Percentiles rank a stretch among this genome's conserved stretches.
These are phyloP conservation scores for Ramalina peruviana DNA, from an alignment of 495 filamentous ascomycete genomes.

Conservation along the genomic window DNA sequence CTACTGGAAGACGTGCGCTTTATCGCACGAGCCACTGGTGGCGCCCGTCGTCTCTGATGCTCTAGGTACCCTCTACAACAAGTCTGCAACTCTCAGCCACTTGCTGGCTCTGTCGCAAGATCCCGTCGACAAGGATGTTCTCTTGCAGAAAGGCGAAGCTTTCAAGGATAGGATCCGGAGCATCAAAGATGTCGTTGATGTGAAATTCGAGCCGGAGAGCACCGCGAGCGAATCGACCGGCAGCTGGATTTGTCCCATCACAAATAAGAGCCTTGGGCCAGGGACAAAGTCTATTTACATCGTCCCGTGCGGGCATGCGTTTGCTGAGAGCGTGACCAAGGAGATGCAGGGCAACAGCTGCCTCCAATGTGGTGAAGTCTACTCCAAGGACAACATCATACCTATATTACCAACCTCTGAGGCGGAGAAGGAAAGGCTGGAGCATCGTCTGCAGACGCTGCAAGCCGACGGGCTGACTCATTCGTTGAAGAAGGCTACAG, in stretches of 20 bases:
- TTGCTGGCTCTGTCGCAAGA: slow-evolving; percentile 51
- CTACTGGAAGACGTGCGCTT: slow-evolving; percentile 71
- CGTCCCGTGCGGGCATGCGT: slow-evolving; percentile 92
- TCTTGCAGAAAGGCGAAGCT: slow-evolving; percentile 48
- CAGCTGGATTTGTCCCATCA: slow-evolving; percentile 73
- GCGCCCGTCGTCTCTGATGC: slow-evolving; percentile 74
- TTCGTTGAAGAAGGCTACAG: slow-evolving; percentile 67
- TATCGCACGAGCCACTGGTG: slow-evolving; percentile 62
- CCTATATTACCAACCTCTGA: slow-evolving; percentile 61
- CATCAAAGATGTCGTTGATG: slow-evolving; percentile 76
- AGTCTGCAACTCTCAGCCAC: slow-evolving; percentile 74
- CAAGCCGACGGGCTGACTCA: slow-evolving; percentile 64
- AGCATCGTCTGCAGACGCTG: slow-evolving; percentile 48
- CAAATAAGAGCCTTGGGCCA: slow-evolving; percentile 72
- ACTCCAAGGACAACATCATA: slow-evolving; percentile 65
- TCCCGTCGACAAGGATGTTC: slow-evolving; percentile 22
- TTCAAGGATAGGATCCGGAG: slow-evolving; percentile 60
- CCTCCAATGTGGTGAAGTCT: slow-evolving; percentile 63
- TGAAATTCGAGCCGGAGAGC: slow-evolving; percentile 44
- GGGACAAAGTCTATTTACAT: slow-evolving; percentile 72
- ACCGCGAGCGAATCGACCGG: not conserved
- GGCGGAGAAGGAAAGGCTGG: slow-evolving; percentile 54
- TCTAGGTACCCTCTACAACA: slow-evolving; percentile 82
- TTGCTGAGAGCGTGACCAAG: slow-evolving; percentile 69
- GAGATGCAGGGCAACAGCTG: slow-evolving; percentile 56